Evolutionary conservation across 2,329 filamentous ascomycete species (phyloP), one percentile per base, ranked within the genome.

Genomic region (Phialophora expanda): DNA sequence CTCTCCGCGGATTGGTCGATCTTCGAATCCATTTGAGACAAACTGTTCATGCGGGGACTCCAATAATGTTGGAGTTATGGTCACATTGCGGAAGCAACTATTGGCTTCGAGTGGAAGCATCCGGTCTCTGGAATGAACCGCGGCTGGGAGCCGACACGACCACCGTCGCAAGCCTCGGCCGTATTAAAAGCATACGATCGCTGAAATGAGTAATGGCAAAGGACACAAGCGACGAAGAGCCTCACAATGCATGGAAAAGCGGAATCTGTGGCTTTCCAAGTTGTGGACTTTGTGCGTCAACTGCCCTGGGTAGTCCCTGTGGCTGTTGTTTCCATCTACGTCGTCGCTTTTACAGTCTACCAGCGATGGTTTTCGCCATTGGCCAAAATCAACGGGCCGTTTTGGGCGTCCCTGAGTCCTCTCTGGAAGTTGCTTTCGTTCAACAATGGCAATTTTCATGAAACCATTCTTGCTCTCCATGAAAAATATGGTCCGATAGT

Each of bases 401-500:
- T 44, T n/a, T 44, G 38, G 38, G 38, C 38, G 14, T 44, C 38
- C 17, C 38, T 44, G 14, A 44, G 4, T 3, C 38, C 38, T 32
- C n/a, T 75, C 5, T 70, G 70, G 54, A 53, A 53, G 59, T 28
- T 61, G 50, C 46, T 53, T 7, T 26, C 22, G 9, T 53, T 54
- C 24, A 61, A 44, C 26, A 61, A 53, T 22, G 59, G 59, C 24
- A 54, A 61, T 14, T 54, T 61, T 24, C 61, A 63, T 50, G 38
- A 58, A 22, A 56, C 51, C 24, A 61, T 54, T 22, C 48, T 61
- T 12, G 59, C 55, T 28, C 55, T 57, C 22, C 55, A 57, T 46
- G 22, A 57, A 28, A 44, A 28, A 57, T 57, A 57, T 46, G 55
- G 55, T 17, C 55, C 55, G 11, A 57, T 57, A 12, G 55, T 57